Evolutionary conservation across 768 basidiomycete species (phyloP).

Genomic region (Tylopilus subfusipes): DNA sequence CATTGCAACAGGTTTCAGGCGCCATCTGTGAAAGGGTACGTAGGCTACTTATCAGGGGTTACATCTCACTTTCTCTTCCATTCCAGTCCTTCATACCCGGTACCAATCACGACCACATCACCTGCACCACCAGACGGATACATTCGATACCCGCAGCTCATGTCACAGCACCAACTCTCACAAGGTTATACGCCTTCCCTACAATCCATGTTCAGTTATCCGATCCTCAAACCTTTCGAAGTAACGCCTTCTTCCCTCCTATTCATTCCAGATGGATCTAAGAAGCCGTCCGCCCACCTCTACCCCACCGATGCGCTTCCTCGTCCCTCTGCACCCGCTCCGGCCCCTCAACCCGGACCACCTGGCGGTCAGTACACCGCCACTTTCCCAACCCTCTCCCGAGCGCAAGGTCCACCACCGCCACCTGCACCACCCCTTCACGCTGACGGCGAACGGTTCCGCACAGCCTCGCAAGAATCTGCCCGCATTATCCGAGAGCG

Average conservation of each 20-base stretch:
- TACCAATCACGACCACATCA: constrained; percentile 68
- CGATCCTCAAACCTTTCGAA: constrained; percentile 32
- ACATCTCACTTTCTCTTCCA: constrained; percentile 14
- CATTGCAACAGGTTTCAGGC: constrained; percentile 22
- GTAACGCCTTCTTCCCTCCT: constrained; percentile 42
- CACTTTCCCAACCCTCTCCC: constrained; percentile 27
- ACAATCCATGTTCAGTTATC: constrained; percentile 66
- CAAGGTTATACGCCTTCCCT: constrained; percentile 78
- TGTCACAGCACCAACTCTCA: constrained; percentile 73
- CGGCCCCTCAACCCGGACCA: constrained; percentile 7
- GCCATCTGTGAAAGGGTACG: constrained; percentile 38
- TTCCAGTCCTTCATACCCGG: constrained; percentile 40
- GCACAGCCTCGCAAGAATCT: constrained; percentile 34
- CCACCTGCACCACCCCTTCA: constrained; percentile 23
- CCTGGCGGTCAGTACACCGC: constrained; percentile 16
- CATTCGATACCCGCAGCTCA: constrained; percentile 65
- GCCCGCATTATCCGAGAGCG: constrained; percentile 33
- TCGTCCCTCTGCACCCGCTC: constrained; percentile 29
- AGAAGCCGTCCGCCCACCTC: constrained; percentile 19
- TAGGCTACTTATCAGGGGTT: constrained; percentile 7
- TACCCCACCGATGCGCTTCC: constrained; percentile 37
- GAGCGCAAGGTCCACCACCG: constrained; percentile 22
- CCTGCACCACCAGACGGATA: constrained; percentile 47
- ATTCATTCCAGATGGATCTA: constrained; percentile 37
- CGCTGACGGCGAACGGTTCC: constrained; percentile 25